Percentiles rank a stretch among this genome's conserved stretches.
These are phyloP conservation scores for Xylaria sp. DNA, from an alignment of 2,329 filamentous ascomycete genomes.

Conservation along the genomic window DNA sequence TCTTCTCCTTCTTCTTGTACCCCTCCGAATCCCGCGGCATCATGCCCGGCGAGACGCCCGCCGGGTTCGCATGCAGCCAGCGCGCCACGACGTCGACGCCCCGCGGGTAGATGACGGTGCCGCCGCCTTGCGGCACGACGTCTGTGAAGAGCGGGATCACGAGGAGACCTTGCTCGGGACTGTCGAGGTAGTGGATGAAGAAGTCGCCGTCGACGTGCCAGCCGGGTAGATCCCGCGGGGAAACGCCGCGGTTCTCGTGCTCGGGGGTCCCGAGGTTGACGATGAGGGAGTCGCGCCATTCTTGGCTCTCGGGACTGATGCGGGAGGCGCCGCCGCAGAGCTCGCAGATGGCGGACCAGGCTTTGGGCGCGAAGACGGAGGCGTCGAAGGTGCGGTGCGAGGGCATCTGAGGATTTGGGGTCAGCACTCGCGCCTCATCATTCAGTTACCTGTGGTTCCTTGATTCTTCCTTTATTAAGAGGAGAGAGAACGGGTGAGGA, in stretches of 20 bases:
- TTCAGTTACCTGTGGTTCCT: neutral
- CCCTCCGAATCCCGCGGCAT: slow-evolving; percentile 45
- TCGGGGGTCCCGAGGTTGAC: slow-evolving; percentile 60
- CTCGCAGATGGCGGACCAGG: slow-evolving; percentile 62
- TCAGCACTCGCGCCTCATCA: neutral
- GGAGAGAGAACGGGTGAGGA: neutral
- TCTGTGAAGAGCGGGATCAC: slow-evolving; percentile 65
- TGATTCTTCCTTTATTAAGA: neutral
- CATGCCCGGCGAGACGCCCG: slow-evolving; percentile 63
- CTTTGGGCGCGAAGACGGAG: slow-evolving; percentile 55
- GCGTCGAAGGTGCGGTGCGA: slow-evolving; percentile 50
- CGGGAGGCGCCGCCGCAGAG: slow-evolving; percentile 59
- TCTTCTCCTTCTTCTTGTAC: slow-evolving; percentile 39
- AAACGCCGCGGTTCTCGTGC: slow-evolving; percentile 43
- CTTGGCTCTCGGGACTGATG: slow-evolving; percentile 42
- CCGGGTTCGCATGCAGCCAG: slow-evolving; percentile 56
- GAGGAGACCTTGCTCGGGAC: slow-evolving; percentile 61
- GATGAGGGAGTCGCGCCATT: slow-evolving; percentile 64
- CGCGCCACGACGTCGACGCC: slow-evolving; percentile 53
- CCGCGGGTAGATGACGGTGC: slow-evolving; percentile 58
- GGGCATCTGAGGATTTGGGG: slow-evolving; percentile 40
- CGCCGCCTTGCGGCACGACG: slow-evolving; percentile 55
- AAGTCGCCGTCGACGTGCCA: slow-evolving; percentile 72
- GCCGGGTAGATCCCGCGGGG: slow-evolving; percentile 47
- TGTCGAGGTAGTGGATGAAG: slow-evolving; percentile 67